Evolutionary conservation across 768 basidiomycete species (phyloP).

Genomic region (Pleurotus ostreatus): DNA sequence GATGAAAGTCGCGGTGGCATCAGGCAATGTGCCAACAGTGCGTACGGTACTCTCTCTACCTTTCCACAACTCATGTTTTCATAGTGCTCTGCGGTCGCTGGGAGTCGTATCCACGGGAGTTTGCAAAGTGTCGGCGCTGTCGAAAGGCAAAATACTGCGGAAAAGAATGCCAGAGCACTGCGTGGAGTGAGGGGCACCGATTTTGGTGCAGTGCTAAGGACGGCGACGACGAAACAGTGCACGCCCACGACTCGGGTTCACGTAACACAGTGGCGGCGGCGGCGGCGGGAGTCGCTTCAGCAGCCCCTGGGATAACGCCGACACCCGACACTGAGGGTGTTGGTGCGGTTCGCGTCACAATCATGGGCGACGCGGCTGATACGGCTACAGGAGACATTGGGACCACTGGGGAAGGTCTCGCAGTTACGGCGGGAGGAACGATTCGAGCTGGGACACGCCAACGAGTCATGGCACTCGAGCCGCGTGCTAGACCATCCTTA

Average conservation of each 20-base stretch:
- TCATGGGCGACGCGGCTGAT: background rate
- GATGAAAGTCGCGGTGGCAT: slow-evolving; percentile 92
- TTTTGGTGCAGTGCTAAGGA: slow-evolving; percentile 85
- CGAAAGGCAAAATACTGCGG: slow-evolving; percentile 98
- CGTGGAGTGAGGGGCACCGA: slow-evolving; percentile 94
- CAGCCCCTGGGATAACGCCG: background rate
- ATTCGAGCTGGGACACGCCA: slow-evolving; percentile 4
- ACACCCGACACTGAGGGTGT: background rate
- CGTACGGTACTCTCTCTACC: slow-evolving; percentile 25
- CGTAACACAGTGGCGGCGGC: slow-evolving; percentile 11
- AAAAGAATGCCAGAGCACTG: slow-evolving; percentile 94
- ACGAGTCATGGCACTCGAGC: slow-evolving; percentile 3
- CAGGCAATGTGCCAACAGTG: slow-evolving; percentile 95
- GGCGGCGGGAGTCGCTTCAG: slow-evolving; percentile 4
- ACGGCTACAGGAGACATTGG: background rate
- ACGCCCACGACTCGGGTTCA: slow-evolving; percentile 12
- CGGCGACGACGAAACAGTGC: slow-evolving; percentile 37
- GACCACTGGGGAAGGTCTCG: background rate
- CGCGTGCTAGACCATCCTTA: background rate
- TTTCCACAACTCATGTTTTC: slow-evolving; percentile 12
- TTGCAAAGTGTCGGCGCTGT: slow-evolving; percentile 95
- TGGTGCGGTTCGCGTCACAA: background rate
- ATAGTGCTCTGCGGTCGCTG: slow-evolving; percentile 92
- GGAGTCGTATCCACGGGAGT: slow-evolving; percentile 91
- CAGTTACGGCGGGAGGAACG: slow-evolving; percentile 1